Conservation (phyloP, 306 rosid species). For the Acacia confusa region DNA sequence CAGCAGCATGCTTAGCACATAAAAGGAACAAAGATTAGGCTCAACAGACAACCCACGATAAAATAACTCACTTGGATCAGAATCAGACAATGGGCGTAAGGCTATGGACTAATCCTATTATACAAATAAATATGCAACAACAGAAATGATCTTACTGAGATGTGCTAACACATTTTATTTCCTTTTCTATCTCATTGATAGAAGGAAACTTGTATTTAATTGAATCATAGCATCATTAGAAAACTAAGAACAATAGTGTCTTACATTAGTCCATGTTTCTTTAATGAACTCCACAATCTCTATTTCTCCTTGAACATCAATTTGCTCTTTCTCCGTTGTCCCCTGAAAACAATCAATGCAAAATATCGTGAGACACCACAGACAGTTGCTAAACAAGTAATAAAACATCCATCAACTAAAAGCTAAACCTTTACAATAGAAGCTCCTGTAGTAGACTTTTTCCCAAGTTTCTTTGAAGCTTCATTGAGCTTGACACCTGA, state of each 20-base stretch:
- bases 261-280: constrained; percentile 91
- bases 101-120: background rate
- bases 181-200: background rate
- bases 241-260: constrained; percentile 30
- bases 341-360: constrained; percentile 66
- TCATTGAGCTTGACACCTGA: constrained; percentile 71
- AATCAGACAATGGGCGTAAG: background rate
- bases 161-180: background rate
- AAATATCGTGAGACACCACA: constrained; percentile 28
- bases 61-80: background rate
- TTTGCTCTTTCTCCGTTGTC: constrained; percentile 97
- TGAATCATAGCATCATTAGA: constrained; percentile 15
- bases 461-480: constrained; percentile 98
- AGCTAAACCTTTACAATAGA: constrained; percentile 88
- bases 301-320: constrained; percentile 99
- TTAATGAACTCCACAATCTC: constrained; percentile 95
- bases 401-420: constrained; percentile 11
- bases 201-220: background rate
- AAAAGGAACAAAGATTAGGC: background rate
- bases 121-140: background rate
- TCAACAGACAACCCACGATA: background rate
- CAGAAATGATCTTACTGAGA: background rate
- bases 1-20: background rate
- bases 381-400: constrained; percentile 17
- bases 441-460: constrained; percentile 98